Base-by-base conservation (phyloP, 2,329 filamentous ascomycete species). In the Akanthomyces lecanii region DNA sequence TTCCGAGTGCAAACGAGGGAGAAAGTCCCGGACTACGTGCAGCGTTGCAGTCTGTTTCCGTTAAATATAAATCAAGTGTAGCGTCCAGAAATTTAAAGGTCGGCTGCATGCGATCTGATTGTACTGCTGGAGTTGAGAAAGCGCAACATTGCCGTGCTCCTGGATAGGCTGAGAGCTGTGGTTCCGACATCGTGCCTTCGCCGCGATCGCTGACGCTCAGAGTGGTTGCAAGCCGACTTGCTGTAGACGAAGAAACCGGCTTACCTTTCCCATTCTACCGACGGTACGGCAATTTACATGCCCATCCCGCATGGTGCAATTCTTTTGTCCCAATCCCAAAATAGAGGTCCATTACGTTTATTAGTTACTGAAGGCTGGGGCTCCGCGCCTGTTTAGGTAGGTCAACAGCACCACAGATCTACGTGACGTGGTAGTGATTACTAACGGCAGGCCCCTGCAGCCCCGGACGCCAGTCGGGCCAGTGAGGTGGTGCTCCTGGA, bases 401-500 rank as follows among this genome's bases (percentile, higher is more conserved):
- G 59, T 50, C 23, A 47, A 44, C 23, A 38, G 36, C 12, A 30
- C 33, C 4, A 21, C 30, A 47, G 48, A 61, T 52, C 30, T 54
- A 50, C 12, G 38, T 30, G 59, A 54, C 30, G 42, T 62, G 51
- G 59, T 61, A 36, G 3, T 48, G 59, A 55, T 55, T 21, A 62
- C 59, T 62, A 62, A 62, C 30, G 33, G 16, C 6, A 8, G 11
- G 21, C 56, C 47, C 23, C 47, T 30, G 59, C 51, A 50, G 14
- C 28, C 40, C 58, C 8, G n/a, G 33, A 21, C 8, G 42, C 48
- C 7, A 14, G 40, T 11, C 14, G 36, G 28, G 18, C 10, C 25
- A 45, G n/a, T 44, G 38, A 25, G 25, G 40, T 28, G n/a, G 21
- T 21, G 16, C 48, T n/a, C 18, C 11, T 44, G 51, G 38, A 25